Conservation (phyloP, 2,329 filamentous ascomycete genomes). For the Aspergillaceae sp. region DNA sequence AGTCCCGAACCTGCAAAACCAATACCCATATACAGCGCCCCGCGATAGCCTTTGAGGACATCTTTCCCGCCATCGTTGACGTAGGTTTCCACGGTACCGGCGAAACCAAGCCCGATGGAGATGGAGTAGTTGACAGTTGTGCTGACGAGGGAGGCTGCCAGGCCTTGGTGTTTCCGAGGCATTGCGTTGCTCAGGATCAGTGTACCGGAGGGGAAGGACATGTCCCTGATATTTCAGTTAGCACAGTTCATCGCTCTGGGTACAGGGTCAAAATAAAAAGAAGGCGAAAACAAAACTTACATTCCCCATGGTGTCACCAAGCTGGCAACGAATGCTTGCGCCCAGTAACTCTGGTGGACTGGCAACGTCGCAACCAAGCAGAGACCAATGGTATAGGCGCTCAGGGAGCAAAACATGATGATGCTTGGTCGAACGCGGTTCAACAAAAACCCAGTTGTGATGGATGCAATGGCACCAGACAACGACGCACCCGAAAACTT, state of each 20-base stretch:
- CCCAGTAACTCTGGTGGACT: conserved; percentile 36
- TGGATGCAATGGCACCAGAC: conserved; percentile 19
- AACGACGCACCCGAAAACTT: conserved; percentile 15
- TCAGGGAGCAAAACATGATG: conserved; percentile 30
- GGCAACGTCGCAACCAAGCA: conserved; percentile 34
- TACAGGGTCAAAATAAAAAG: background rate
- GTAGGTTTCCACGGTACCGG: conserved; percentile 53
- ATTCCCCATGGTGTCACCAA: conserved; percentile 24
- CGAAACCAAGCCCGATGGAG: conserved; percentile 54
- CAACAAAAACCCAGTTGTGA: conserved; percentile 25
- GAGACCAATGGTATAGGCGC: conserved; percentile 26
- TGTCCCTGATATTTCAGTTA: conserved; percentile 34
- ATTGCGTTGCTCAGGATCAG: conserved; percentile 51
- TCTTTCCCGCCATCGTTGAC: conserved; percentile 34
- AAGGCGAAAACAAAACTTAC: conserved; percentile 3
- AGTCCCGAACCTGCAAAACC: conserved; percentile 11
- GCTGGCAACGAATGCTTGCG: conserved; percentile 22
- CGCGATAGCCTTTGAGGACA: conserved; percentile 31
- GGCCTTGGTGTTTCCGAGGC: conserved; percentile 40
- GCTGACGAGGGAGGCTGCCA: conserved; percentile 50
- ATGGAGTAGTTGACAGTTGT: conserved; percentile 63
- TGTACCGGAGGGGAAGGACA: conserved; percentile 56
- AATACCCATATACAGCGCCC: conserved; percentile 35
- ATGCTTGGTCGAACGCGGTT: conserved; percentile 16
- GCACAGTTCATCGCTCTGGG: background rate